Evolutionary conservation across 139 green algal genomes (phyloP).

Genomic region (Haematococcus sp.): DNA sequence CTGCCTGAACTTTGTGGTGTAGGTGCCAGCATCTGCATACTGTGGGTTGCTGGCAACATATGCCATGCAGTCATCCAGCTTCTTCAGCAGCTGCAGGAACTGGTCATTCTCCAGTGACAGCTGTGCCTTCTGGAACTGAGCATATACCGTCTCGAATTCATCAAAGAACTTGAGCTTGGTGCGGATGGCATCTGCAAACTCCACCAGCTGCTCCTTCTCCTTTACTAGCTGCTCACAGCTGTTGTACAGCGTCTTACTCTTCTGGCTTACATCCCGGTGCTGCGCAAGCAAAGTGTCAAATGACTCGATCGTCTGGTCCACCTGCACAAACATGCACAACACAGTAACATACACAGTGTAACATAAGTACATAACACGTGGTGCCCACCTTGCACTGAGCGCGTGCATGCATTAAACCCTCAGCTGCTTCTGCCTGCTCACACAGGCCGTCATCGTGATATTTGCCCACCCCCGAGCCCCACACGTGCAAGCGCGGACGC

Average conservation of each 20-base stretch:
- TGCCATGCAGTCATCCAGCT: constrained; percentile 89
- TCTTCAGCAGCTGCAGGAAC: constrained; percentile 80
- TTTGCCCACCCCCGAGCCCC: too few relatives aligned
- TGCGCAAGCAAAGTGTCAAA: constrained; percentile 65
- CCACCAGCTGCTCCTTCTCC: constrained; percentile 59
- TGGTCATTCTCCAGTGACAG: constrained; percentile 29
- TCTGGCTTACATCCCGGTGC: constrained; percentile 61
- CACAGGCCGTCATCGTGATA: too few relatives aligned
- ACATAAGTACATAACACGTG: too few relatives aligned
- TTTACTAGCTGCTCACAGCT: constrained; percentile 71
- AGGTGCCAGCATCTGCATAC: constrained; percentile 84
- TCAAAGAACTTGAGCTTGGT: constrained; percentile 89
- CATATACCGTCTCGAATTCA: constrained; percentile 83
- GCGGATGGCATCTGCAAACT: constrained; percentile 69
- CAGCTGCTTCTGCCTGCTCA: too few relatives aligned
- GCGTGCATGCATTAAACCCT: too few relatives aligned
- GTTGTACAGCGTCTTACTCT: constrained; percentile 50
- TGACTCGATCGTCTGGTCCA: constrained; percentile 52
- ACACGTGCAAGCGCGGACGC: too few relatives aligned
- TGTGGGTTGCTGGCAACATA: constrained; percentile 79
- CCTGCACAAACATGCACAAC: too few relatives aligned
- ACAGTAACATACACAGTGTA: too few relatives aligned
- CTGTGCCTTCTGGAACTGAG: constrained; percentile 19
- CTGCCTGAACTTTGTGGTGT: constrained; percentile 84
- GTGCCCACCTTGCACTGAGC: too few relatives aligned